phyloP scores from a whole-genome alignment of 495 filamentous ascomycete species.

The Tuber magnatum region DNA sequence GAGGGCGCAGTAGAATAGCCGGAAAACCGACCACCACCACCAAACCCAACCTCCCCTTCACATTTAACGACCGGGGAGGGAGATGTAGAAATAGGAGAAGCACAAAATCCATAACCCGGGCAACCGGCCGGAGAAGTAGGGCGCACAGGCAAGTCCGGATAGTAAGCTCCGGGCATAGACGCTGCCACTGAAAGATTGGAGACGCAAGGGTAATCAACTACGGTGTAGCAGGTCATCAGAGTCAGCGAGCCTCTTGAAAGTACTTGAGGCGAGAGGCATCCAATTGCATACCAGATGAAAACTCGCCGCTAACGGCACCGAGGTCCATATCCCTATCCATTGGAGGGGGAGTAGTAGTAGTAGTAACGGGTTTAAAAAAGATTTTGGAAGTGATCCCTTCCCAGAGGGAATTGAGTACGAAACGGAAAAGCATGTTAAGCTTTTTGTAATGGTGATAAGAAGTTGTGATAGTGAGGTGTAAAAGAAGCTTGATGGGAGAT shows the following conservation, averaged over 20 bases:
- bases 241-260: background rate
- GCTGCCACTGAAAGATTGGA: background rate
- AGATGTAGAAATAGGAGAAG: background rate
- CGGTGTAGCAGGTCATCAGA: background rate
- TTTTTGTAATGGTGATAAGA: background rate
- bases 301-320: background rate
- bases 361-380: background rate
- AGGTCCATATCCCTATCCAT: background rate
- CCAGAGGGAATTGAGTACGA: background rate
- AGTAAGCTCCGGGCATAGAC: background rate
- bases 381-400: background rate
- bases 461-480: background rate
- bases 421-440: background rate
- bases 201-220: background rate
- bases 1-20: background rate
- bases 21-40: background rate
- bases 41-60: background rate
- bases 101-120: background rate
- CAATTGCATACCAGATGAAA: background rate
- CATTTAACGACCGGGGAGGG: background rate
- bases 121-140: background rate
- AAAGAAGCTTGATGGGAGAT: background rate
- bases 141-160: background rate
- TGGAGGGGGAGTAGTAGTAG: background rate
- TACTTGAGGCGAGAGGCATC: background rate